Base-by-base conservation (phyloP, 2,329 filamentous ascomycete species). In the Pseudocercospora cruenta region DNA sequence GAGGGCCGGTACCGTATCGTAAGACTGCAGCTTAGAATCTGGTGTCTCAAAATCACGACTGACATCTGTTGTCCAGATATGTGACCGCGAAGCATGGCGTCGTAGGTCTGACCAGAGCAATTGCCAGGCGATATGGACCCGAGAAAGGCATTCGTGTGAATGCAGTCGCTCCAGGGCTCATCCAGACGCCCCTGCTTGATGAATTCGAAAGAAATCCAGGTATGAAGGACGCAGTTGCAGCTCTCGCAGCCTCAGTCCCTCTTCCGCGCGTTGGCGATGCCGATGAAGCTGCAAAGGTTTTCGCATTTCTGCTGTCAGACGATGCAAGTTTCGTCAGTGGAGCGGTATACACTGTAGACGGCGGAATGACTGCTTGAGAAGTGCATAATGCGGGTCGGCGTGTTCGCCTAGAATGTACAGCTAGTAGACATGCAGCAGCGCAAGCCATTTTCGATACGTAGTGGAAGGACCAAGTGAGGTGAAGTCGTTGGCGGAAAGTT, bases 241-340 rank as follows among this genome's bases (percentile, higher is more conserved):
- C 43, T 7, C 12, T 36, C 28, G 36, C 63, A 10, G 51, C 45
- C 7, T 49, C 22, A 7, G 51, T 66, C 43, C 70, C 71, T 7
- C 65, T 73, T 14, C 63, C 51, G 9, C 45, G 72, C 47, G 54
- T 54, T 14, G 71, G 62, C 7, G 59, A 69, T 22, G 39, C 76
- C 51, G 74, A 74, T 39, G 80, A 81, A 64, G 74, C 79, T 21
- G 62, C 62, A 14, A 64, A 60, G 22, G 60, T 63, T 10, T 60
- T 63, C 33, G 51, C 49, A n/a, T 65, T 65, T 26, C 49, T 64
- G 57, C n/a, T 65, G 28, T 58, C 60, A n/a, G 63, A 59, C 16
- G 57, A 67, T 24, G 58, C 58, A 36, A 61, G 51, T 31, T 67
- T 57, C 62, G 65, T 67, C 16, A 64, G 51, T 4, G 51, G 61